A percentile compares a stretch with the other conserved stretches of the same genome.
phyloP scores from a whole-genome alignment of 352 stramenopile species.

The Phytophthora lateralis region DNA sequence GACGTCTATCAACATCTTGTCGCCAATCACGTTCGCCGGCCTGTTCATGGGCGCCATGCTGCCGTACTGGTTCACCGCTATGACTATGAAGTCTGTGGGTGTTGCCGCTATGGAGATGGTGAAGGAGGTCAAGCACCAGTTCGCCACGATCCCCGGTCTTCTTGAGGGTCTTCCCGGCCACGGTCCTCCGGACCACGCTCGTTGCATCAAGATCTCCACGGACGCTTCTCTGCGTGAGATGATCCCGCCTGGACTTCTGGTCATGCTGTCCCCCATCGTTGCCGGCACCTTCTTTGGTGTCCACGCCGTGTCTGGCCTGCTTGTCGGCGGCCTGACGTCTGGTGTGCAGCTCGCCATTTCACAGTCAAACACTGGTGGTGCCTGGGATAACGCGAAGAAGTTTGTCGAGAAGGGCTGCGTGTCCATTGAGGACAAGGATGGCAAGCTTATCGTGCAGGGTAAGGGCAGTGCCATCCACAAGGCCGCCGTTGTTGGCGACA shows the following conservation, averaged over 20 bases:
- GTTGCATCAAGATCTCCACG: constrained; percentile 99
- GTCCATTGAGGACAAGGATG: constrained; percentile 91
- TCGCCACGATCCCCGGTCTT: constrained; percentile 98
- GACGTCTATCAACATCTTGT: constrained; percentile 96
- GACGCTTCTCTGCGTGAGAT: constrained; percentile 99
- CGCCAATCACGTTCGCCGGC: constrained; percentile 98
- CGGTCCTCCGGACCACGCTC: constrained; percentile 84
- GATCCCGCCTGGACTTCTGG: constrained; percentile 97
- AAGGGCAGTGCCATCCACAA: constrained; percentile 99
- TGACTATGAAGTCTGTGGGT: constrained; percentile 99
- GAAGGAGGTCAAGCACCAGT: constrained; percentile 99
- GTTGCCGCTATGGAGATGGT: constrained; percentile 99
- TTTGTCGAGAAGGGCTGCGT: constrained; percentile 98
- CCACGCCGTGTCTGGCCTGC: constrained; percentile 96
- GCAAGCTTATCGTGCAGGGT: constrained; percentile 88
- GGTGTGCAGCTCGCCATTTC: constrained; percentile 99
- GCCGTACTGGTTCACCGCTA: constrained; percentile 99
- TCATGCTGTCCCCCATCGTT: constrained; percentile 98
- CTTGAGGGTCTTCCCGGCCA: constrained; percentile 93
- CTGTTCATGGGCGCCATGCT: constrained; percentile 99
- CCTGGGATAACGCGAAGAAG: constrained; percentile 99
- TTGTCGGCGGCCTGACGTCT: constrained; percentile 96
- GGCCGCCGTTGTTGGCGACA: constrained; percentile 97
- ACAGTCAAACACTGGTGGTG: constrained; percentile 99
- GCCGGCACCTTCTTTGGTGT: constrained; percentile 98